Percentiles rank a stretch among this genome's conserved stretches.
These are phyloP conservation scores for Vaccinium vitisidaea DNA, from an alignment of 148 eudicot species.

Conservation along the genomic window DNA sequence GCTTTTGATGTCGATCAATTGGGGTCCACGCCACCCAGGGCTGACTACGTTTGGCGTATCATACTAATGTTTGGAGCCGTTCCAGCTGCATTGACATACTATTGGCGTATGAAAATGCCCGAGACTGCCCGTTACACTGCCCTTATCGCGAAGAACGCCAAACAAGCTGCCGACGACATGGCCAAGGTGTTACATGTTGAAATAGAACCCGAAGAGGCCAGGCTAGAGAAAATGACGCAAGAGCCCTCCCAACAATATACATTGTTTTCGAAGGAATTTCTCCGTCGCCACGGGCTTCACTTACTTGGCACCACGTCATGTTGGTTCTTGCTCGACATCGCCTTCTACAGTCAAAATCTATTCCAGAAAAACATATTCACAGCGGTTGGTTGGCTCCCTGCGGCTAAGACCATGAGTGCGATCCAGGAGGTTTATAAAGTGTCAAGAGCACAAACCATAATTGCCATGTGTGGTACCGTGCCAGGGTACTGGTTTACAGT, in stretches of 20 bases:
- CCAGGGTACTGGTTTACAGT: constrained; percentile 96
- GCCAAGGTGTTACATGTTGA: constrained; percentile 59
- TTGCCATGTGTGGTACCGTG: constrained; percentile 73
- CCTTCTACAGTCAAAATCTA: neutral
- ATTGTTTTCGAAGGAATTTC: constrained; percentile 46
- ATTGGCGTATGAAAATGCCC: constrained; percentile 88
- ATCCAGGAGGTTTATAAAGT: constrained; percentile 64
- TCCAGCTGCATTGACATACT: neutral
- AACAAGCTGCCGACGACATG: constrained; percentile 70
- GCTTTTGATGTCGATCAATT: constrained; percentile 1
- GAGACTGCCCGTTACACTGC: constrained; percentile 75
- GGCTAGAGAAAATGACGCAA: constrained; percentile 15
- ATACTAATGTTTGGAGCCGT: neutral
- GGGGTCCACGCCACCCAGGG: constrained; percentile 27
- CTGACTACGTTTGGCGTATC: constrained; percentile 55
- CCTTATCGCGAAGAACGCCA: constrained; percentile 49
- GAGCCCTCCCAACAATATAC: constrained; percentile 32
- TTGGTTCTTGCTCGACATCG: neutral
- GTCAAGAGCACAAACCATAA: constrained; percentile 74
- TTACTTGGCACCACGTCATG: neutral
- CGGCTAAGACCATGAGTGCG: constrained; percentile 57
- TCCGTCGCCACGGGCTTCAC: neutral
- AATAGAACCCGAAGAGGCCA: constrained; percentile 41
- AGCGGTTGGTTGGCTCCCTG: constrained; percentile 63
- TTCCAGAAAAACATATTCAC: constrained; percentile 85